Conservation (phyloP, 78 protist genomes). For the Guillardia theta region DNA sequence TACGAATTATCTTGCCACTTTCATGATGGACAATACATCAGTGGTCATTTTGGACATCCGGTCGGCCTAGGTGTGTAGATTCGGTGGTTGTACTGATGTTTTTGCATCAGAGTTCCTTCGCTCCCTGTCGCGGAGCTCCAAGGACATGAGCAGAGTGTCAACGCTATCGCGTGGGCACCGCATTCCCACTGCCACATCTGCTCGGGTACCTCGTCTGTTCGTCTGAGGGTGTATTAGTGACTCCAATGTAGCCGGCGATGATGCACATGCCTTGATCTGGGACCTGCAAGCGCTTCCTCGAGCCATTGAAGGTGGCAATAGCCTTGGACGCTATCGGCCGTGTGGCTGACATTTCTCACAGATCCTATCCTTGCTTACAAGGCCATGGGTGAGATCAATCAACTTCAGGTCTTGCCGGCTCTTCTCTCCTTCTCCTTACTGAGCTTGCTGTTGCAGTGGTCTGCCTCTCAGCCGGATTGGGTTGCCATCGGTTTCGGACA, state of each 20-base stretch:
- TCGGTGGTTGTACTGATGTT: not conserved
- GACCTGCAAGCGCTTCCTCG: slow-evolving; percentile 86
- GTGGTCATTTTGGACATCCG: slow-evolving; percentile 86
- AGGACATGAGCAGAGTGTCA: slow-evolving; percentile 77
- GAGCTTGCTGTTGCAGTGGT: no score
- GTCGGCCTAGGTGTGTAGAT: not conserved
- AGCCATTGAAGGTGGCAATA: slow-evolving; percentile 76
- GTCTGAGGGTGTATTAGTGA: no score
- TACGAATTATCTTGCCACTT: slow-evolving; percentile 88
- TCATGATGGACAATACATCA: slow-evolving; percentile 74
- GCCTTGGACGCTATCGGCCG: not conserved
- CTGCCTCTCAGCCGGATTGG: not conserved
- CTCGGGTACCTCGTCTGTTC: no score
- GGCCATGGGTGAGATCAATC: slow-evolving; percentile 60
- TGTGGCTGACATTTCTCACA: not conserved
- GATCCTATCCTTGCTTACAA: slow-evolving; percentile 84
- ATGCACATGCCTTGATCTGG: slow-evolving; percentile 93
- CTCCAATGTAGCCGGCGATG: slow-evolving; percentile 67
- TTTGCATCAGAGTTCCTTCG: slow-evolving; percentile 77
- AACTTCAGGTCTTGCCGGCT: slow-evolving; percentile 26
- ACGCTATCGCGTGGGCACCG: slow-evolving; percentile 96
- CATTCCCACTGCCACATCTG: slow-evolving; percentile 91
- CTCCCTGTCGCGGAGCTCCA: slow-evolving; percentile 84
- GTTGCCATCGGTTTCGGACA: not conserved
- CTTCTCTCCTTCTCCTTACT: no score